Percentiles rank a stretch among this genome's conserved stretches.
These are phyloP conservation scores for Fusarium sp. DNA, from an alignment of 2,329 filamentous ascomycete species.

Conservation along the genomic window DNA sequence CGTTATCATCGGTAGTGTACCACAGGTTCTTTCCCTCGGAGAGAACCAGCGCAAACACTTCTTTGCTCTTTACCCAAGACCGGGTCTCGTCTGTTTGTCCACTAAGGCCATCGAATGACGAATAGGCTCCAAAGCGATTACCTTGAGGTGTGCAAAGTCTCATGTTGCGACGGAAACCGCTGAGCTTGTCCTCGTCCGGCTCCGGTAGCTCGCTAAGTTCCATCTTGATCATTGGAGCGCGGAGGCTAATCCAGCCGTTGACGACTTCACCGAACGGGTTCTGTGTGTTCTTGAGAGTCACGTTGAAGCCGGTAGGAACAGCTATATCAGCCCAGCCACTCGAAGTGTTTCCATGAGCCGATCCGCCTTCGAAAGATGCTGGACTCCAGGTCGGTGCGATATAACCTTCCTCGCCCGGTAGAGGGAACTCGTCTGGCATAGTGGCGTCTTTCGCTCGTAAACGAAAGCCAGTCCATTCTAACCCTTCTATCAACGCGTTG, in stretches of 20 bases:
- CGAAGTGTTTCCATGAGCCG: not conserved
- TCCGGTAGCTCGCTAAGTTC: slow-evolving; percentile 3
- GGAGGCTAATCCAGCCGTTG: slow-evolving; percentile 9
- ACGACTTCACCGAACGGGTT: slow-evolving; percentile 19
- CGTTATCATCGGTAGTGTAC: accelerated
- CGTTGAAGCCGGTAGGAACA: not conserved
- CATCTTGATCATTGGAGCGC: not conserved
- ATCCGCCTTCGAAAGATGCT: not conserved
- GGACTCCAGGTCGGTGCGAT: slow-evolving; percentile 29
- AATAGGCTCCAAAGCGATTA: not conserved
- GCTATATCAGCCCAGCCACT: slow-evolving; percentile 18
- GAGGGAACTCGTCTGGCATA: not conserved
- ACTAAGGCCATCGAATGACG: not conserved
- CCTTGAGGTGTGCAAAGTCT: slow-evolving; percentile 19
- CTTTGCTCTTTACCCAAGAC: not conserved
- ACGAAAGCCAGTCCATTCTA: not conserved
- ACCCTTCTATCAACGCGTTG: not conserved
- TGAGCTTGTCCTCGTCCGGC: not conserved
- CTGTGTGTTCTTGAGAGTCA: slow-evolving; percentile 4
- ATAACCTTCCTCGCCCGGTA: not conserved
- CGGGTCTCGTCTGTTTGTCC: not conserved
- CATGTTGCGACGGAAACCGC: not conserved
- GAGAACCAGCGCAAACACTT: not conserved
- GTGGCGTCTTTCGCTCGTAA: accelerated
- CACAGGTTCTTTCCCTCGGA: not conserved